Base-by-base conservation (phyloP, 2,329 filamentous ascomycete genomes). In the Fusarium lateritium region DNA sequence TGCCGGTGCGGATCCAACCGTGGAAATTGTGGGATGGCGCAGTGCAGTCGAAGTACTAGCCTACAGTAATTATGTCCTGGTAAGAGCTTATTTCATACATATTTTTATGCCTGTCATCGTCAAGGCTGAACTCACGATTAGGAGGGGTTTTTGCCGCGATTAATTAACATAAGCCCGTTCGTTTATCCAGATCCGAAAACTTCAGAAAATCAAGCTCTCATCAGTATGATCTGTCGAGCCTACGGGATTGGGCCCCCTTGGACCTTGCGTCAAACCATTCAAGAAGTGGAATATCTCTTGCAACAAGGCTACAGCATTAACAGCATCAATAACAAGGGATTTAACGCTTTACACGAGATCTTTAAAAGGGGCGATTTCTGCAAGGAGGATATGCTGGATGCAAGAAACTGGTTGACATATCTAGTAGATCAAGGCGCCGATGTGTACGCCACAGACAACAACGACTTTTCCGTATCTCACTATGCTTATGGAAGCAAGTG, bases 381-480 rank as follows among this genome's bases (percentile, higher is more conserved):
- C 34, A 3, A 17, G 1, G 6, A 2, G 17, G 34, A 4, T 14
- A 11, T 36, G 13, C 9, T n/a, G 8, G 24, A n/a, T 2, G 8
- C 11, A 19, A 21, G 22, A 26, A 26, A 40, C 5, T 3, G n/a
- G 14, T 21, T 28, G 22, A 14, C 33, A n/a, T 22, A 8, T 10
- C 21, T 57, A 6, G 6, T 51, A 0, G 6, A 7, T 2, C 4
- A 9, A 4, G 34, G 49, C 2, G 24, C 17, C 3, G 24, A 53
- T 10, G 6, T 46, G 1, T 17, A 26, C 13, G 22, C 31, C 2
- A 7, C 9, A 2, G 31, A 56, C 9, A 3, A 6, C 15, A 9
- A 2, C 1, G 7, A 6, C 17, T 2, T 7, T 5, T 13, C 17
- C 1, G 13, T 24, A 3, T 40, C 39, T 1, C 4, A 22, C 3